Conservation (phyloP, 345 rosid genomes). For the Mangifera indica region DNA sequence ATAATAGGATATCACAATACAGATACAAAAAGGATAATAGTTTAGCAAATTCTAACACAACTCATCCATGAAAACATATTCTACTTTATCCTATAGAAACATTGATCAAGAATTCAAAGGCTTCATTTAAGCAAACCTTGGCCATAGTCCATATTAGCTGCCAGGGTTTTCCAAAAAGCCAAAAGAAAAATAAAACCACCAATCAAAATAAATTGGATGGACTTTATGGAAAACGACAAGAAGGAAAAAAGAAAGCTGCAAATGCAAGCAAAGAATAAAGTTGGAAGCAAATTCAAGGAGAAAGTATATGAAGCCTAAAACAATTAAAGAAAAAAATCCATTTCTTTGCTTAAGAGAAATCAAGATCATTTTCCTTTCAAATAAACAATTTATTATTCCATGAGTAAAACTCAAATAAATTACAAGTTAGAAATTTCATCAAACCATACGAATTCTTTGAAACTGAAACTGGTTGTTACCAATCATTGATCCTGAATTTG, state of each 20-base stretch:
- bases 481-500: slow-evolving; percentile 25
- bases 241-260: slow-evolving; percentile 8
- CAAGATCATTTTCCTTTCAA: neutral
- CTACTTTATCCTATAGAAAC: neutral
- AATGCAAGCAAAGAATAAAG: slow-evolving; percentile 37
- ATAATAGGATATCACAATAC: slow-evolving; percentile 4
- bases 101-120: neutral
- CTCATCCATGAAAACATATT: neutral
- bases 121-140: slow-evolving; percentile 26
- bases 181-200: neutral
- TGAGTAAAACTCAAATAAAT: neutral
- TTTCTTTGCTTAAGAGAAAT: neutral
- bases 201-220: slow-evolving; percentile 1
- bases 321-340: neutral
- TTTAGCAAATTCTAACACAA: neutral
- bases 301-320: slow-evolving; percentile 17
- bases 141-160: slow-evolving; percentile 35
- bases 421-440: neutral
- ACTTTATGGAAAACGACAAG: neutral
- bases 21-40: neutral
- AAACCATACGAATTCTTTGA: slow-evolving; percentile 30
- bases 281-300: slow-evolving; percentile 17
- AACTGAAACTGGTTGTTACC: slow-evolving; percentile 35
- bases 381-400: neutral
- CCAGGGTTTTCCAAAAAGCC: slow-evolving; percentile 13